phyloP scores from a whole-genome alignment of 345 rosid species.

The Bruguiera gymnorhiza region DNA sequence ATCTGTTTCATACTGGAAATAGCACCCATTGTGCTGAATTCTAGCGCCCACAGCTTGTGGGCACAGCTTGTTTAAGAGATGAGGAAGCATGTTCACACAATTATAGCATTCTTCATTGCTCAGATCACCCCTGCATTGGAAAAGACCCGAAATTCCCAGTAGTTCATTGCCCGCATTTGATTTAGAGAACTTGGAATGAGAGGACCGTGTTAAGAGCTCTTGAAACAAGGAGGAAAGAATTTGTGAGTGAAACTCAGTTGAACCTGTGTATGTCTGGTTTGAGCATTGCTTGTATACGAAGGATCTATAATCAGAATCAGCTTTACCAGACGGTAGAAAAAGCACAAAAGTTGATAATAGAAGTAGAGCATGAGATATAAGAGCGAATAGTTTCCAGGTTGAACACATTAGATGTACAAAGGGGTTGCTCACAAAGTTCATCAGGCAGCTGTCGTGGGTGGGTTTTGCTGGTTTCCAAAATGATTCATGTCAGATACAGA shows the following conservation, averaged over 20 bases:
- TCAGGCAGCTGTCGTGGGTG: too few species aligned
- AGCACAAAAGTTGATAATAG: slow-evolving; percentile 17
- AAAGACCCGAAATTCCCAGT: slow-evolving; percentile 54
- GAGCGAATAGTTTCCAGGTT: slow-evolving; percentile 19
- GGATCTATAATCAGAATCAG: slow-evolving; percentile 38
- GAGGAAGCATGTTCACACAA: slow-evolving; percentile 48
- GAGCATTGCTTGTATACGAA: slow-evolving; percentile 56
- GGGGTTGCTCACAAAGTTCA: too few species aligned
- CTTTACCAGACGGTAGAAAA: slow-evolving; percentile 11
- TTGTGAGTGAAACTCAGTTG: slow-evolving; percentile 31
- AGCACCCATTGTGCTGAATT: slow-evolving; percentile 73
- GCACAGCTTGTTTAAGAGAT: slow-evolving; percentile 39
- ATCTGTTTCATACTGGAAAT: slow-evolving; percentile 48
- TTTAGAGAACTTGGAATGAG: slow-evolving; percentile 49
- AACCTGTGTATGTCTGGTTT: slow-evolving; percentile 14
- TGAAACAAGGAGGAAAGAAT: slow-evolving; percentile 41
- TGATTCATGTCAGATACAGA: neutral
- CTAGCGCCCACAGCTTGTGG: slow-evolving; percentile 44
- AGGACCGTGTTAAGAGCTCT: slow-evolving; percentile 46
- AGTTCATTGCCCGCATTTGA: slow-evolving; percentile 39
- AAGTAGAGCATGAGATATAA: slow-evolving; percentile 21
- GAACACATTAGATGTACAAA: slow-evolving; percentile 17
- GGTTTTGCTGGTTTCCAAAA: too few species aligned
- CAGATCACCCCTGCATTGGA: slow-evolving; percentile 61
- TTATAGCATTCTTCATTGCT: slow-evolving; percentile 39